Evolutionary conservation across 176 grass and related monocot species (phyloP), one percentile per base, ranked within the genome.

Genomic region (Neostapfia colusana): DNA sequence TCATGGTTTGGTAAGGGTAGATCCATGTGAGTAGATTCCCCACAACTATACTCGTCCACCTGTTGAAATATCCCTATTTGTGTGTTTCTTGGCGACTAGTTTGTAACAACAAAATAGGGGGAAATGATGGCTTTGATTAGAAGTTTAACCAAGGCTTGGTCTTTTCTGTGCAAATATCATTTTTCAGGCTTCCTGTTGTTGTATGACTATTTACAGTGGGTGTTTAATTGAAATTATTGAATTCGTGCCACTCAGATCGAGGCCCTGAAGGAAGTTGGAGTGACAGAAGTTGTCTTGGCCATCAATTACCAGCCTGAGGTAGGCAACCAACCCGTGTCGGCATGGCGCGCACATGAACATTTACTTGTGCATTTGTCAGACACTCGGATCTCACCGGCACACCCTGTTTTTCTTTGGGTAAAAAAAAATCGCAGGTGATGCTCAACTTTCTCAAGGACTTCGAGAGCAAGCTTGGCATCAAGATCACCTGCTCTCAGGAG

Each of bases 271-370:
- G 86, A 89, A 78, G 93, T 96, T 74, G 93, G 93, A 60, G 93
- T 96, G 27, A 89, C 89, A 71, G 89, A 96, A 76, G 93, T 96
- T 59, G 81, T 96, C 63, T 71, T 96, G 39, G 93, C 93, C 38
- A 96, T 96, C 63, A 96, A 96, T 78, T 96, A 96, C 83, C 93
- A 96, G 59, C 93, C 93, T 40, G 92, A 95, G 92, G 92, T 95
- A 88, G 31, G 31, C 3, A 31, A 56, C 18, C n/a, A 36, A 63
- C 25, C 16, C 20, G 8, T 18, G 34, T 60, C 61, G 41, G n/a
- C 58, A 65, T 40, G 77, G 4, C 21, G 51, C 23, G 36, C 71
- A 27, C 20, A 1, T 39, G 26, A 81, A 35, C 17, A 5, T 76
- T 67, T 31, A 3, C 75, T 67, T 46, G 37, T 80, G 50, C 57